These are phyloP conservation scores for Metarhizium guizhouense DNA, from an alignment of 2,329 filamentous ascomycete genomes.

Conservation along the genomic window DNA sequence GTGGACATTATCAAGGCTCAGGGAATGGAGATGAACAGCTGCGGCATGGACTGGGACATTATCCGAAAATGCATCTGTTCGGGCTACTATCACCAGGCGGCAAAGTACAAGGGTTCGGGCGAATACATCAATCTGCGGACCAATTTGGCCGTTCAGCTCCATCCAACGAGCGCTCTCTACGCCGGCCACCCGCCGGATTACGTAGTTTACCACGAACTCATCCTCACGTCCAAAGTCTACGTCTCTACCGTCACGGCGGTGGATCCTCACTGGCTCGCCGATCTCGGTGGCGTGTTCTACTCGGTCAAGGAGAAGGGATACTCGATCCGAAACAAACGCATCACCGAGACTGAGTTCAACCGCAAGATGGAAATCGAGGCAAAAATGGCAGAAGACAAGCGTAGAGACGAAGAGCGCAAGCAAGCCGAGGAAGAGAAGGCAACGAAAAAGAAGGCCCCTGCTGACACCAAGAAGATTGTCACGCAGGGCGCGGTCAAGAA, in stretches of 20 bases:
- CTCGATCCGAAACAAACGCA: constrained; percentile 72
- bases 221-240: constrained; percentile 94
- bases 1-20: constrained; percentile 90
- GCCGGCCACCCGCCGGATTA: constrained; percentile 95
- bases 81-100: constrained; percentile 96
- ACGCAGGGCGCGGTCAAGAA: constrained; percentile 55
- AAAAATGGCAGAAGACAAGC: constrained; percentile 82
- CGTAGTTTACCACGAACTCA: constrained; percentile 95
- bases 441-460: constrained; percentile 24
- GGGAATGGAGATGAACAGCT: constrained; percentile 79
- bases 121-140: constrained; percentile 97
- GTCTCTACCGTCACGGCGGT: constrained; percentile 96
- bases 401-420: constrained; percentile 50
- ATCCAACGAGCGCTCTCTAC: constrained; percentile 89
- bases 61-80: constrained; percentile 95
- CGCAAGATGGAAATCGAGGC: constrained; percentile 86
- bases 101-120: constrained; percentile 89
- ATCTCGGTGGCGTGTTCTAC: constrained; percentile 94
- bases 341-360: constrained; percentile 89
- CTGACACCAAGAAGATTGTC: constrained; percentile 45
- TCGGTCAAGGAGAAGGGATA: constrained; percentile 97
- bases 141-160: constrained; percentile 85
- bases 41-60: constrained; percentile 94
- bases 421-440: constrained; percentile 39
- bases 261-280: constrained; percentile 94